Conservation (phyloP, 2,329 filamentous ascomycete species). For the Fusarium hostae region DNA sequence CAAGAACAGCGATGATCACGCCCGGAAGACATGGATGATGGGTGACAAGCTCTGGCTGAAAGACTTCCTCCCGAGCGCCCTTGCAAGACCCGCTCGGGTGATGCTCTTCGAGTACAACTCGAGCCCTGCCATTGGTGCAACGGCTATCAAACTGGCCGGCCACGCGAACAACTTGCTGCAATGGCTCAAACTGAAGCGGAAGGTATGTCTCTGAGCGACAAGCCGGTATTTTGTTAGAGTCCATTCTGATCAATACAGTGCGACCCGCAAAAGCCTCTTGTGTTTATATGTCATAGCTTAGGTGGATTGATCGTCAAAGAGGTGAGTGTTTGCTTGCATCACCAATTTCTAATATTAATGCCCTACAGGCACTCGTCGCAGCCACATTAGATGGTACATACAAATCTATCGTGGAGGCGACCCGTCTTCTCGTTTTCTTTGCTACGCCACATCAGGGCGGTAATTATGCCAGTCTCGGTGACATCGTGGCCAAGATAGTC, state of each 20-base stretch:
- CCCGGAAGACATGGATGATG: background rate
- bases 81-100: background rate
- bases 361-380: background rate
- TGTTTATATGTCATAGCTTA: background rate
- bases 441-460: background rate
- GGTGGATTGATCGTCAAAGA: background rate
- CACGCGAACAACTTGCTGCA: background rate
- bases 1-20: background rate
- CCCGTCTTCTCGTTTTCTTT: background rate
- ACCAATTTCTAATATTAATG: background rate
- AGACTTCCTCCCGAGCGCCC: background rate
- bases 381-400: background rate
- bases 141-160: background rate
- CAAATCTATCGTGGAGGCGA: background rate
- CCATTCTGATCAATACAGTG: background rate
- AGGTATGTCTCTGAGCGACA: background rate
- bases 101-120: background rate
- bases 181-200: background rate
- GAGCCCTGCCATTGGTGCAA: background rate
- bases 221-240: background rate
- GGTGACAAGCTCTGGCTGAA: background rate
- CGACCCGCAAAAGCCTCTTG: background rate
- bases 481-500: background rate
- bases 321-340: background rate
- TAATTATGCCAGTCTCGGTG: background rate